Evolutionary conservation across 2,329 filamentous ascomycete species (phyloP).

Genomic region (Colletotrichum gigasporum): DNA sequence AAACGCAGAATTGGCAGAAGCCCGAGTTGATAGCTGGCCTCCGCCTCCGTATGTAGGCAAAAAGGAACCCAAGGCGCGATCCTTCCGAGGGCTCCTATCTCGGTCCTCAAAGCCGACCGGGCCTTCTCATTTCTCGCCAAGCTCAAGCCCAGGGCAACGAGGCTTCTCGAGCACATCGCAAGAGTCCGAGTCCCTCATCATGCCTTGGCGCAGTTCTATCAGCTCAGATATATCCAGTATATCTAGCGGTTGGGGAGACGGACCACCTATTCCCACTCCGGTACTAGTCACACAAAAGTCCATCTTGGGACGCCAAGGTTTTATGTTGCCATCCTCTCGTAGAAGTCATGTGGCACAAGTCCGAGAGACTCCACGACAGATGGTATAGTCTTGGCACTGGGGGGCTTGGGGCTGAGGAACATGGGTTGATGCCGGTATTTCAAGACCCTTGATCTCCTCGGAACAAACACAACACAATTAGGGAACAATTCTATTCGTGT

Average conservation of each 20-base stretch:
- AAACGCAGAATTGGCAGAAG: neutral
- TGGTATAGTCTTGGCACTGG: neutral
- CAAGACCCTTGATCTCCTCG: no score
- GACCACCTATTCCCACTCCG: neutral
- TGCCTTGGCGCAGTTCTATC: neutral
- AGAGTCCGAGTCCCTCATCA: neutral
- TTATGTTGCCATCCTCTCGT: neutral
- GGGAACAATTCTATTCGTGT: no score
- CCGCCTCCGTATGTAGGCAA: neutral
- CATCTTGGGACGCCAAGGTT: neutral
- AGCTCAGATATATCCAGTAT: neutral
- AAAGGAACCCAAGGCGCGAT: neutral
- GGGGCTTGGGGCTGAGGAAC: no score
- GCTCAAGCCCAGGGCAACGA: neutral
- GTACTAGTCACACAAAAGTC: neutral
- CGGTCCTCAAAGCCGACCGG: neutral
- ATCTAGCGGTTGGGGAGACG: slow-evolving; percentile 13
- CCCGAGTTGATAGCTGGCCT: neutral
- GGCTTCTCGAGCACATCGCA: neutral
- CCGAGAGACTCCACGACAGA: neutral
- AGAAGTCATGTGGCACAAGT: neutral
- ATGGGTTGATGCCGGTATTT: no score
- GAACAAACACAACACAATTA: no score
- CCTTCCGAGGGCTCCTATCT: neutral
- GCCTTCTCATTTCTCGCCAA: neutral